These are phyloP conservation scores for Nemania abortiva DNA, from an alignment of 2,329 filamentous ascomycete species.

Conservation along the genomic window DNA sequence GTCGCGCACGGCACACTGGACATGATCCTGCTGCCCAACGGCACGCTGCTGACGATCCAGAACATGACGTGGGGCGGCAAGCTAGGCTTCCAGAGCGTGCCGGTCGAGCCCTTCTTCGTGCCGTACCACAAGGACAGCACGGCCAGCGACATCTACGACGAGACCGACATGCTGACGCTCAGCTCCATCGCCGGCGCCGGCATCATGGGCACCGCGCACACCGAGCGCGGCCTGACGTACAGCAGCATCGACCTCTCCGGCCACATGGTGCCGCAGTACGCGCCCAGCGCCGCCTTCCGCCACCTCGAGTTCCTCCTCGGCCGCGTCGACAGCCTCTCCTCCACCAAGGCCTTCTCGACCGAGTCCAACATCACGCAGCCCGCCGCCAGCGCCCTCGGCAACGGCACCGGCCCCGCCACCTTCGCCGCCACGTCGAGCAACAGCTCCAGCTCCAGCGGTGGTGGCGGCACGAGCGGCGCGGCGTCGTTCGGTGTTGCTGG, in stretches of 20 bases:
- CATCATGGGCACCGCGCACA: slow-evolving; percentile 76
- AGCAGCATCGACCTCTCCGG: slow-evolving; percentile 73
- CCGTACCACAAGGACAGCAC: slow-evolving; percentile 67
- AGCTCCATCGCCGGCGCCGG: slow-evolving; percentile 70
- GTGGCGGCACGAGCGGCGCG: neutral
- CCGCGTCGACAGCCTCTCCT: slow-evolving; percentile 62
- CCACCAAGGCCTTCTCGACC: slow-evolving; percentile 47
- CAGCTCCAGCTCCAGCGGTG: neutral
- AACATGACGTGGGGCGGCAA: slow-evolving; percentile 84
- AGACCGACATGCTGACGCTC: slow-evolving; percentile 42
- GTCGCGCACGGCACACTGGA: slow-evolving; percentile 80
- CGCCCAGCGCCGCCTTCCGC: slow-evolving; percentile 75
- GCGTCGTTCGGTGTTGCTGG: neutral
- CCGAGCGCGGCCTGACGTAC: slow-evolving; percentile 81
- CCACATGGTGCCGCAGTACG: slow-evolving; percentile 77
- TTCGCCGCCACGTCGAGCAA: slow-evolving; percentile 5
- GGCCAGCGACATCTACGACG: slow-evolving; percentile 42
- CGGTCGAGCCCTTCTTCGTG: slow-evolving; percentile 74
- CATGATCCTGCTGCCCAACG: slow-evolving; percentile 75
- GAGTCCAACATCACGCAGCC: slow-evolving; percentile 47
- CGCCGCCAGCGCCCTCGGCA: slow-evolving; percentile 43
- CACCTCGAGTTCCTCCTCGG: slow-evolving; percentile 83
- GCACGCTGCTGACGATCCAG: slow-evolving; percentile 78
- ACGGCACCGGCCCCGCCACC: slow-evolving; percentile 47
- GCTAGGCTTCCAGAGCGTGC: slow-evolving; percentile 75